Evolutionary conservation across 2,329 filamentous ascomycete species (phyloP).

Genomic region (Helotiales sp.): DNA sequence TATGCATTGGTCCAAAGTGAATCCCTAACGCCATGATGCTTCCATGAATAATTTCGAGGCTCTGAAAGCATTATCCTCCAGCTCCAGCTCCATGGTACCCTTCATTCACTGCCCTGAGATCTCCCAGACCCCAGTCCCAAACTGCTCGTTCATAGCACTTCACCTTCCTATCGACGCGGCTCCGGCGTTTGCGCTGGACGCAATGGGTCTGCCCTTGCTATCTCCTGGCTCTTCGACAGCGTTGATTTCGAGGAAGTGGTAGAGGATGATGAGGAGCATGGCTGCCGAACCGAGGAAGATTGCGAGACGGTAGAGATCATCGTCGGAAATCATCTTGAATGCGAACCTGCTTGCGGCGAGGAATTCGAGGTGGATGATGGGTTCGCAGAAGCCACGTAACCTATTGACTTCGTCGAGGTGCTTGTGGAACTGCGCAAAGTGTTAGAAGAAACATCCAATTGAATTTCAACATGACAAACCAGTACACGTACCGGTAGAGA

Average conservation of each 20-base stretch:
- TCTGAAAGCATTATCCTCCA: neutral
- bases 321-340: slow-evolving; percentile 88
- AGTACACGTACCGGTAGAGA: neutral
- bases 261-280: slow-evolving; percentile 91
- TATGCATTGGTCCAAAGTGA: neutral
- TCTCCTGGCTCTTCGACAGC: slow-evolving; percentile 58
- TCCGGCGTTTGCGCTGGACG: slow-evolving; percentile 31
- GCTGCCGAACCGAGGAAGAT: slow-evolving; percentile 89
- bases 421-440: slow-evolving; percentile 18
- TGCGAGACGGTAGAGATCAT: slow-evolving; percentile 86
- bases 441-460: slow-evolving; percentile 13
- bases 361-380: neutral
- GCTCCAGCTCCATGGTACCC: neutral
- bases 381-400: slow-evolving; percentile 27
- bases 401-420: slow-evolving; percentile 9
- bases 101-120: neutral
- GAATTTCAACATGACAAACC: neutral
- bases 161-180: slow-evolving; percentile 27
- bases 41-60: neutral
- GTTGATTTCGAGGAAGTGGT: slow-evolving; percentile 97
- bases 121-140: neutral
- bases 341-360: neutral
- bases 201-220: slow-evolving; percentile 27
- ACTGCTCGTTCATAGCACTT: too few species aligned
- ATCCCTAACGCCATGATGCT: slow-evolving; percentile 5